phyloP scores from a whole-genome alignment of 352 stramenopile genomes.

The Achlya hypogyna region DNA sequence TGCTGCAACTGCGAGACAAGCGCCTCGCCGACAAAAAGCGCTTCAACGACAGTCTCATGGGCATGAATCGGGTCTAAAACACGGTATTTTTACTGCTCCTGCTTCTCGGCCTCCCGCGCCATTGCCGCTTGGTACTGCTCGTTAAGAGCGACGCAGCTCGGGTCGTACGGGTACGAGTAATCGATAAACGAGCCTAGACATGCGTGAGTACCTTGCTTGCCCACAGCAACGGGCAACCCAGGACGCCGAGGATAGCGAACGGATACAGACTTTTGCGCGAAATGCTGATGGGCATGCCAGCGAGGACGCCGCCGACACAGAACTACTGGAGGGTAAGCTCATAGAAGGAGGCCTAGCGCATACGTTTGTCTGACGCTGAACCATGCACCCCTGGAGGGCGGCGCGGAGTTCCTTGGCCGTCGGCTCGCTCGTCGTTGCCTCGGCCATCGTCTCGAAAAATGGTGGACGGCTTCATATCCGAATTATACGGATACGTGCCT shows the following conservation, averaged over 20 bases:
- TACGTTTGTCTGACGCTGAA: slow-evolving; percentile 7
- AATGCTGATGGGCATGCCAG: slow-evolving; percentile 78
- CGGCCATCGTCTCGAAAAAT: not conserved
- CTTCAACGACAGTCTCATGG: slow-evolving; percentile 75
- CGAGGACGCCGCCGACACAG: slow-evolving; percentile 67
- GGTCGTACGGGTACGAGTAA: slow-evolving; percentile 67
- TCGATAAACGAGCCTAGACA: slow-evolving; percentile 67
- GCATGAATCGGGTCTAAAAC: slow-evolving; percentile 23
- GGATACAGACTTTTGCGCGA: slow-evolving; percentile 67
- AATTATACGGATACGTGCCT: no score
- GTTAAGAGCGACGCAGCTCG: slow-evolving; percentile 8
- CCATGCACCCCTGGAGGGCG: slow-evolving; percentile 13
- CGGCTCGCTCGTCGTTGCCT: not conserved
- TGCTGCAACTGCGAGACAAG: slow-evolving; percentile 66
- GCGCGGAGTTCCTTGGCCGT: slow-evolving; percentile 17
- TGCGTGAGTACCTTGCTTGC: no score
- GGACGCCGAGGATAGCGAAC: slow-evolving; percentile 63
- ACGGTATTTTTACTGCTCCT: not conserved
- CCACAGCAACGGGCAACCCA: no score
- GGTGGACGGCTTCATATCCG: no score
- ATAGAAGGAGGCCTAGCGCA: not conserved
- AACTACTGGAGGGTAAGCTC: slow-evolving; percentile 29
- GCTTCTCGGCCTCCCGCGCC: not conserved
- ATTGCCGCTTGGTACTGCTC: not conserved
- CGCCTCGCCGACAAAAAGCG: slow-evolving; percentile 56